Percentiles rank a stretch among this genome's conserved stretches.
Evolutionary conservation across 306 rosid species (phyloP).

Genomic region (Glycyrrhiza uralensis): DNA sequence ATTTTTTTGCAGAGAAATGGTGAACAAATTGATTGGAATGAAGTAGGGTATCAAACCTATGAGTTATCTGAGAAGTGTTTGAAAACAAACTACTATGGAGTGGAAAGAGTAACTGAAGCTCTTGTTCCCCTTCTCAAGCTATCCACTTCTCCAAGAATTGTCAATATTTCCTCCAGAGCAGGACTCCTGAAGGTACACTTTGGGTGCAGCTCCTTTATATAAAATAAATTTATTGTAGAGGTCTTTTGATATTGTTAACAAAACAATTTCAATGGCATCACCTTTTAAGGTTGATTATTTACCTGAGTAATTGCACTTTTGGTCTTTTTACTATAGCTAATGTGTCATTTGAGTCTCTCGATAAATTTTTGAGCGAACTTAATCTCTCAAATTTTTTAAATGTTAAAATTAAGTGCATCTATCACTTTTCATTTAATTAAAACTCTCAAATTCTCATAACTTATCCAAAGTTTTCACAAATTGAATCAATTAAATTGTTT

Average conservation of each 20-base stretch:
- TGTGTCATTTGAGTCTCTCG: too few relatives aligned
- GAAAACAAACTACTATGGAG: slow-evolving; percentile 39
- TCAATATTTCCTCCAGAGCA: slow-evolving; percentile 33
- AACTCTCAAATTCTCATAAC: too few relatives aligned
- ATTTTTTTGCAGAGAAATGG: slow-evolving; percentile 31
- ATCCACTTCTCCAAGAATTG: slow-evolving; percentile 38
- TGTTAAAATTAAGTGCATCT: too few relatives aligned
- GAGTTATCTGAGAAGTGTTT: slow-evolving; percentile 34
- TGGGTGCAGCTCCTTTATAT: neutral
- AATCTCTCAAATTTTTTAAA: too few relatives aligned
- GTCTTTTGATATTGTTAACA: neutral
- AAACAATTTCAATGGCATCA: neutral
- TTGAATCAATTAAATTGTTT: too few relatives aligned
- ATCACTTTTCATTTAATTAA: too few relatives aligned
- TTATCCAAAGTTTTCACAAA: too few relatives aligned
- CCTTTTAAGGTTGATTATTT: neutral
- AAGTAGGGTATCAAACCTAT: slow-evolving; percentile 24
- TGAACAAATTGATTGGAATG: slow-evolving; percentile 11
- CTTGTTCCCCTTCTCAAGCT: slow-evolving; percentile 37
- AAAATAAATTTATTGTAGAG: neutral
- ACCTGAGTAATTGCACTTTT: too few relatives aligned
- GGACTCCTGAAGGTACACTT: slow-evolving; percentile 34
- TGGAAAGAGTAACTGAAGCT: slow-evolving; percentile 30
- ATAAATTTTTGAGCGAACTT: too few relatives aligned
- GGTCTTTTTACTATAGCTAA: too few relatives aligned